A percentile compares a stretch with the other conserved stretches of the same genome.
Conservation (phyloP, 1,284 basidiomycete genomes). For the Austroboletus novae-zelandiae region DNA sequence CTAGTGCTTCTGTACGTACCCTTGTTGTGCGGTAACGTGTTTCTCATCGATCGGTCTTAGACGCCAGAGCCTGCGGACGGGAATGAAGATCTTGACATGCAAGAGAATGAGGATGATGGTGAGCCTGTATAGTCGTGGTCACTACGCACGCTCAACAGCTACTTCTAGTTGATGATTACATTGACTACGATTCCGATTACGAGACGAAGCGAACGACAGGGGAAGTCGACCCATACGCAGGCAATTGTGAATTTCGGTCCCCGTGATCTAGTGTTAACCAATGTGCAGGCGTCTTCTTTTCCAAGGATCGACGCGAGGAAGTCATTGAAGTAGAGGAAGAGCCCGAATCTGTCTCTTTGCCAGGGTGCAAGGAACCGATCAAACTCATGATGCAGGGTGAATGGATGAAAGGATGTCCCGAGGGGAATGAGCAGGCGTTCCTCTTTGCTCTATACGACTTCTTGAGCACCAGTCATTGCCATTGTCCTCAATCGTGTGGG, state of each 20-base stretch:
- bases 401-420: constrained; percentile 96
- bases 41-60: constrained; percentile 34
- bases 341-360: constrained; percentile 52
- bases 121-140: constrained; percentile 14
- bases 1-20: constrained; percentile 28
- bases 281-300: constrained; percentile 79
- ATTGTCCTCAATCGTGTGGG: constrained; percentile 75
- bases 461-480: constrained; percentile 59
- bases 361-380: constrained; percentile 46
- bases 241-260: constrained; percentile 35
- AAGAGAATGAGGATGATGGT: constrained; percentile 58
- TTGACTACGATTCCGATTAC: constrained; percentile 78
- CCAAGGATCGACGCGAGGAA: constrained; percentile 83
- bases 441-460: constrained; percentile 81
- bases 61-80: constrained; percentile 51
- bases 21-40: not conserved
- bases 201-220: constrained; percentile 45
- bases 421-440: constrained; percentile 86
- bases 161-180: constrained; percentile 50
- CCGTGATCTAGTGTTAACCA: constrained; percentile 10
- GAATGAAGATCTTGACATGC: constrained; percentile 42
- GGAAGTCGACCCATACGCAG: constrained; percentile 83
- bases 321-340: constrained; percentile 85
- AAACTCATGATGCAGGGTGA: constrained; percentile 82
- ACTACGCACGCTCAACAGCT: constrained; percentile 8